Conservation (phyloP, 495 filamentous ascomycete species). For the Penicillium alfredii region DNA sequence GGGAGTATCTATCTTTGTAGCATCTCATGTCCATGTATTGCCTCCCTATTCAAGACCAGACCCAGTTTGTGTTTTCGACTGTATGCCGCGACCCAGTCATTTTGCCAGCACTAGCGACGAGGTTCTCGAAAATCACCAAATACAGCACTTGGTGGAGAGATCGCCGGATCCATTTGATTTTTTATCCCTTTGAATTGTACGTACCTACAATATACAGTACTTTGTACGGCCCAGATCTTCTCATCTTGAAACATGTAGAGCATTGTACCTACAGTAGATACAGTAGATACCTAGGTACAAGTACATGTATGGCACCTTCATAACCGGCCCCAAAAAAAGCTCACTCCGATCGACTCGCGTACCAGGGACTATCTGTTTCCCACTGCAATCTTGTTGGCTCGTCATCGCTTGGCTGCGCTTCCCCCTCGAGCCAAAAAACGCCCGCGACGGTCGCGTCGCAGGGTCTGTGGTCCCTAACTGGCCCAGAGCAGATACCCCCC, state of each 20-base stretch:
- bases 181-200: slow-evolving; percentile 1
- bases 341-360: slow-evolving; percentile 20
- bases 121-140: slow-evolving; percentile 20
- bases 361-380: slow-evolving; percentile 7
- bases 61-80: slow-evolving; percentile 19
- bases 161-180: too few species aligned
- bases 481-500: slow-evolving; percentile 20
- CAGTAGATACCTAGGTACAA: too few species aligned
- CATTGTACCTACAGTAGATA: too few species aligned
- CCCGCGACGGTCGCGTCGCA: slow-evolving; percentile 27
- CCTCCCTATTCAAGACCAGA: too few species aligned
- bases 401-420: slow-evolving; percentile 18
- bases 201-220: too few species aligned
- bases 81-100: slow-evolving; percentile 30
- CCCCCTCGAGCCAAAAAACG: slow-evolving; percentile 11
- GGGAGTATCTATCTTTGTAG: too few species aligned
- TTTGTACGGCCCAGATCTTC: too few species aligned
- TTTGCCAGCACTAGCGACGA: slow-evolving; percentile 11
- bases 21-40: too few species aligned
- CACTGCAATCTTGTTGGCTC: slow-evolving; percentile 21
- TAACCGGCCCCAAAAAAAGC: slow-evolving; percentile 12
- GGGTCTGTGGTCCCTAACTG: slow-evolving; percentile 25
- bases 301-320: too few species aligned
- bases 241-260: too few species aligned
- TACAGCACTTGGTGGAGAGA: slow-evolving; percentile 15